Evolutionary conservation across 164 flowering plant genomes (phyloP).

Genomic region (Protea cynaroides): DNA sequence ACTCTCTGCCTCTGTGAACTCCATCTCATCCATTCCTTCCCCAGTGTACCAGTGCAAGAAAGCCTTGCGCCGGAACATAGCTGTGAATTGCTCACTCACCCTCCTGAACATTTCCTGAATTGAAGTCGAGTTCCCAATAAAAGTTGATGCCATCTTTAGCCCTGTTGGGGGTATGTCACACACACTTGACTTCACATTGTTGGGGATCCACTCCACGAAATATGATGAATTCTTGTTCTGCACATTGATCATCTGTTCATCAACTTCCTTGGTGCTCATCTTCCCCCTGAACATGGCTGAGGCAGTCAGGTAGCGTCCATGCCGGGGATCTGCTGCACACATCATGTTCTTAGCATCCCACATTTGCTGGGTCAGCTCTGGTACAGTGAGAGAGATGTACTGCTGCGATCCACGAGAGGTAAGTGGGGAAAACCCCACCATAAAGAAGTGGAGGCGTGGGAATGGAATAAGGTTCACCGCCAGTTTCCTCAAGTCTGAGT

Average conservation of each 20-base stretch:
- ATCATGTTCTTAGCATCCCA: background rate
- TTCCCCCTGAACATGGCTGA: conserved; percentile 22
- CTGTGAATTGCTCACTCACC: conserved; percentile 6
- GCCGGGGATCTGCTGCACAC: no score
- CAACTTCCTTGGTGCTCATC: background rate
- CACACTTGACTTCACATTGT: conserved; percentile 19
- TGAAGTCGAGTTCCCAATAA: background rate
- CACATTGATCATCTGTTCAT: no score
- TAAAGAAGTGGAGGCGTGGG: conserved; percentile 22
- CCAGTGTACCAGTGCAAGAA: conserved; percentile 1
- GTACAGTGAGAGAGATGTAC: conserved; percentile 21
- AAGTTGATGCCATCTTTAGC: conserved; percentile 4
- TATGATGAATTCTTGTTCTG: no score
- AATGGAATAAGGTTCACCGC: conserved; percentile 19
- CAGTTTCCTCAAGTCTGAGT: conserved; percentile 18
- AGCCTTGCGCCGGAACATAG: conserved; percentile 20
- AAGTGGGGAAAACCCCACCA: conserved; percentile 23
- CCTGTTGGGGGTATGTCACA: conserved; percentile 14
- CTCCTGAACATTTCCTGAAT: conserved; percentile 13
- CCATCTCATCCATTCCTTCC: no score
- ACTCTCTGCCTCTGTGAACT: no score
- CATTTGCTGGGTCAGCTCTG: conserved; percentile 23
- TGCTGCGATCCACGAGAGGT: conserved; percentile 23
- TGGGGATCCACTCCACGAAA: conserved; percentile 13
- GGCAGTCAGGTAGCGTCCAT: conserved; percentile 7